Evolutionary conservation across 2,329 filamentous ascomycete genomes (phyloP), one percentile per base, ranked within the genome.

Genomic region (Neurospora sp.): DNA sequence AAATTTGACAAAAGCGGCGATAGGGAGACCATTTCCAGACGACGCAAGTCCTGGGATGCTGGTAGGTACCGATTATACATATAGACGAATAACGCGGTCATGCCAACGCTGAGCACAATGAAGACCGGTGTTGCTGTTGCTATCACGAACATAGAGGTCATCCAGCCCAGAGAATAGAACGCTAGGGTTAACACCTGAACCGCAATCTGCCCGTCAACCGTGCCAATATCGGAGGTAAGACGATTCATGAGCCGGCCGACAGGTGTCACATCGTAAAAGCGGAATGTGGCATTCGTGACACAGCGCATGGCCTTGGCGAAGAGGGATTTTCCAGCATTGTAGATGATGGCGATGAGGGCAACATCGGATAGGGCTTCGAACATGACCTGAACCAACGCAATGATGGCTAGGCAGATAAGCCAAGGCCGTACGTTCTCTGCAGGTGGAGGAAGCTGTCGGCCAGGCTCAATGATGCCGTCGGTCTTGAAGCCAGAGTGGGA

Each of bases 1-100:
- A 97, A 97, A 78, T 97, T 97, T 43, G 93, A 93, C 82, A 97
- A 93, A 23, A 97, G 84, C 0, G 94, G 94, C 10, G 90, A 95
- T 0, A 97, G 83, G 0, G 93, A 97, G 0, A 94, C 90, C 91
- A 95, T 97, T 77, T 97, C 93, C 15, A 97, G 86, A 7, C 93
- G 87, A 4, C 93, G 88, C 5, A 97, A 84, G 70, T 89, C 93
- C 76, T 96, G 93, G 0, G 93, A 96, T 0, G 92, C 90, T 0
- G 93, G 93, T 4, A 97, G 82, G 78, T 96, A 97, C 11, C 85
- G 85, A 69, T 88, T 79, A 79, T 97, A 97, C 70, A 93, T 89
- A 74, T 88, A 80, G 0, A 94, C 83, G 76, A 96, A 97, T 0
- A 86, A 82, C 0, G 84, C 74, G 0, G 91, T 91, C 71, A 97